Evolutionary conservation across 2,329 filamentous ascomycete species (phyloP), one percentile per base, ranked within the genome.

Genomic region (Aphanocladium album): DNA sequence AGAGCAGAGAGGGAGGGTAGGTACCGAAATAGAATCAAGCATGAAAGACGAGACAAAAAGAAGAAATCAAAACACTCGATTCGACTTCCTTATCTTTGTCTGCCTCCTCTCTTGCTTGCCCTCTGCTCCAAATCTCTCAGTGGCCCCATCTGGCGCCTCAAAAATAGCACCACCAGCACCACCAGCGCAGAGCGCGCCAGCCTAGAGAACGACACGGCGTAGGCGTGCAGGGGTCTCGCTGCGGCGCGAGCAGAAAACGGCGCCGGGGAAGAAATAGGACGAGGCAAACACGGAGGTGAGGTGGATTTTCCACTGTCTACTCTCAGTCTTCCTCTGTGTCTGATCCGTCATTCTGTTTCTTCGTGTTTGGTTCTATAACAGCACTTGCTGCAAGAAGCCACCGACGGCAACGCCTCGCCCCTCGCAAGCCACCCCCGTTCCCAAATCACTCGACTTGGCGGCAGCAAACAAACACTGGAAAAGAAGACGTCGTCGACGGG

Each of bases 191-290:
- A 30, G 5, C 30, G 30, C 30, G 30, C 5, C 30, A 30, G 30
- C 30, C 30, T 30, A 5, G 9, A 30, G 30, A 9, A 30, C 5
- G 30, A 30, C 30, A 30, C 30, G 53, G 17, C 23, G 41, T 5
- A 25, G n/a, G 39, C 6, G 30, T 45, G 49, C 57, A 60, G 50
- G 57, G 57, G 49, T 60, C 37, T 46, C 45, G 7, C 39, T 27
- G 25, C 47, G 35, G 47, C 58, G n/a, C 46, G 21, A 52, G 59
- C 59, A 61, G 52, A 61, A 57, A 61, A 61, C 46, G 52, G 59
- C 59, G 59, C 52, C 52, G 46, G 33, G 39, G n/a, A 33, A 43
- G 33, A 50, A 50, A 35, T 27, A 41, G 41, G 27, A 56, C 19
- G 6, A 57, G 21, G 50, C 49, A 60, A 60, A 60, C 57, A 53